These are phyloP conservation scores for Neurospora sp. DNA, from an alignment of 2,329 filamentous ascomycete species.

Conservation along the genomic window DNA sequence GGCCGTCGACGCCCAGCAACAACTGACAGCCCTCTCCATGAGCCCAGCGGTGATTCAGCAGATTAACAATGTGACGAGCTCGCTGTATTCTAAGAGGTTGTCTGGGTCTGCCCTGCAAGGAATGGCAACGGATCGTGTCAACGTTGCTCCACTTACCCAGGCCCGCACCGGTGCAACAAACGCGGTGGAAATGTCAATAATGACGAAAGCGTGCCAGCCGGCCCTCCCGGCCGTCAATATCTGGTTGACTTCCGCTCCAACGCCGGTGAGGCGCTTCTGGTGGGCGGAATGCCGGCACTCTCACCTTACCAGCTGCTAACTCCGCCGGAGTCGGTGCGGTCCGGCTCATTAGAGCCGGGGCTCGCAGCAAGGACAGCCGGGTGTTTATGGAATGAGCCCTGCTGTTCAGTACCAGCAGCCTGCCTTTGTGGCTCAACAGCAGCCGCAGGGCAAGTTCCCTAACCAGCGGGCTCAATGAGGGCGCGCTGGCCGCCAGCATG, in stretches of 20 bases:
- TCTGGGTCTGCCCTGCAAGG: slow-evolving; percentile 14
- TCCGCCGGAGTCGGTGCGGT: too few relatives aligned
- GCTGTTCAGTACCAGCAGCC: slow-evolving; percentile 66
- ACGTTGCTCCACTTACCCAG: too few relatives aligned
- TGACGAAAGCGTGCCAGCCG: too few relatives aligned
- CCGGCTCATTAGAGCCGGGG: slow-evolving; percentile 29
- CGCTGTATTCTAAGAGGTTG: slow-evolving; percentile 31
- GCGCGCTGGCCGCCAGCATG: neutral
- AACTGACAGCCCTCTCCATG: neutral
- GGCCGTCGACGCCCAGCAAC: neutral
- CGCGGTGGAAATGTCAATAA: too few relatives aligned
- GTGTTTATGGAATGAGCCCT: slow-evolving; percentile 62
- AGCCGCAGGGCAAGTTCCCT: slow-evolving; percentile 60
- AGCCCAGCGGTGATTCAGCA: slow-evolving; percentile 9
- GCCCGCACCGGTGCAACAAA: too few relatives aligned
- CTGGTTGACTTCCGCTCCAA: too few relatives aligned
- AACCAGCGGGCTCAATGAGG: slow-evolving; percentile 19
- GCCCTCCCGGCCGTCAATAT: too few relatives aligned
- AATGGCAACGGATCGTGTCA: too few relatives aligned
- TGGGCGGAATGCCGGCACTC: too few relatives aligned
- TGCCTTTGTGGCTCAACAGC: slow-evolving; percentile 54
- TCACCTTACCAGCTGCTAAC: too few relatives aligned
- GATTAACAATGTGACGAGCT: slow-evolving; percentile 11
- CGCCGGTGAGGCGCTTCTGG: too few relatives aligned
- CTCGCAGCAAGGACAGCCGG: slow-evolving; percentile 79